Evolutionary conservation across 2,329 filamentous ascomycete genomes (phyloP).

Genomic region (Blumeriella jaapii): DNA sequence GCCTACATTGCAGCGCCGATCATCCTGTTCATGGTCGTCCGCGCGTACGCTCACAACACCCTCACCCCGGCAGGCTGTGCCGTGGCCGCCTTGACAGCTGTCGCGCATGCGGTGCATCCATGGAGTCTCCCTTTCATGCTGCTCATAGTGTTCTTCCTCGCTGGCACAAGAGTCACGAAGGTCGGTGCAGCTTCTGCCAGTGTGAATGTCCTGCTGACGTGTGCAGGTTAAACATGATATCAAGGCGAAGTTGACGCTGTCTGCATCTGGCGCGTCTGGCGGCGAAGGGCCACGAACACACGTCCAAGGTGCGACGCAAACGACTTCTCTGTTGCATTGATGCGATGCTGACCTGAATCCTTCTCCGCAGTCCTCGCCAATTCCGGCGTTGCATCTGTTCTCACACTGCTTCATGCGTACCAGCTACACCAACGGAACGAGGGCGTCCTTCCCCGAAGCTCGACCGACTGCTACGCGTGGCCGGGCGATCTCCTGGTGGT

Average conservation of each 20-base stretch:
- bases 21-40: conserved; percentile 49
- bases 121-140: conserved; percentile 87
- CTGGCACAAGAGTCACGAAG: conserved; percentile 75
- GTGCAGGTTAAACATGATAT: conserved; percentile 70
- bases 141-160: conserved; percentile 74
- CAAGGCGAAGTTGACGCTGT: conserved; percentile 72
- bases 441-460: conserved; percentile 1
- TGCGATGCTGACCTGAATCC: conserved; percentile 8
- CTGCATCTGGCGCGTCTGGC: conserved; percentile 58
- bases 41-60: conserved; percentile 61
- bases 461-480: conserved; percentile 42
- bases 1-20: conserved; percentile 44
- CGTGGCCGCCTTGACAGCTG: conserved; percentile 60
- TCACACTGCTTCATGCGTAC: conserved; percentile 46
- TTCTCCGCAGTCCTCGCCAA: conserved; percentile 63
- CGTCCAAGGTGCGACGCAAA: conserved; percentile 53
- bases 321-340: not conserved
- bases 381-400: conserved; percentile 63
- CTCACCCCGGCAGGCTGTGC: conserved; percentile 68
- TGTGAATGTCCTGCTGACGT: conserved; percentile 10
- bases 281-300: conserved; percentile 77
- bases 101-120: conserved; percentile 79
- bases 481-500: conserved; percentile 50
- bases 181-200: conserved; percentile 32
- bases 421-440: conserved; percentile 41